phyloP scores from a whole-genome alignment of 305 asterid genomes.

The Solanum hybrid region DNA sequence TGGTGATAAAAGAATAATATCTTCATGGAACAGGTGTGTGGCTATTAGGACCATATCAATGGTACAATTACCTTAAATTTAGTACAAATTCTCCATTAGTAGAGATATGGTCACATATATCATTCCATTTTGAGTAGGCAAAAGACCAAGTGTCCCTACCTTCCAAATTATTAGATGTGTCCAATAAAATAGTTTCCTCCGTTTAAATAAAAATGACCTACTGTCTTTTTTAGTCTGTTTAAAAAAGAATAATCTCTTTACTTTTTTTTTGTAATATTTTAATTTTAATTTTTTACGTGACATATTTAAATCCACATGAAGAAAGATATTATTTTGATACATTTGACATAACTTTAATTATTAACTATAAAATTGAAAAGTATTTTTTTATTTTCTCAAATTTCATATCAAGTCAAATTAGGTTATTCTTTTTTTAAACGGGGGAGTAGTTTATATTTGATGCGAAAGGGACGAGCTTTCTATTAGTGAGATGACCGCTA shows the following conservation, averaged over 20 bases:
- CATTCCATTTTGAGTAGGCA: background rate
- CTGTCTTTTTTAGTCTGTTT: background rate
- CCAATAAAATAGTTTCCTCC: background rate
- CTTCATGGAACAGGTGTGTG: background rate
- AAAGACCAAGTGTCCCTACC: background rate
- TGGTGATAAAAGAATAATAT: background rate
- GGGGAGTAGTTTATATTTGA: background rate
- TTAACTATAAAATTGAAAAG: no score
- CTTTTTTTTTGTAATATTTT: background rate
- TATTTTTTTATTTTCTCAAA: no score
- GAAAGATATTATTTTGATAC: background rate
- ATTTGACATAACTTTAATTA: no score
- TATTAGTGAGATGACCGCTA: background rate
- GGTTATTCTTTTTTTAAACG: no score
- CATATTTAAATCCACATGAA: no score
- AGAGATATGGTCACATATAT: background rate
- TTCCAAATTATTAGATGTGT: background rate
- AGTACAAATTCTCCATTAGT: background rate
- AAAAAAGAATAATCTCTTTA: accelerated
- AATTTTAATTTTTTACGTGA: no score
- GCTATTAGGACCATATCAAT: background rate
- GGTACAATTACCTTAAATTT: background rate
- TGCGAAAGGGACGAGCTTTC: background rate
- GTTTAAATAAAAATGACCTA: no score
- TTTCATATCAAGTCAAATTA: no score